phyloP scores from a whole-genome alignment of 2,329 filamentous ascomycete genomes.

The Zasmidium angulare region DNA sequence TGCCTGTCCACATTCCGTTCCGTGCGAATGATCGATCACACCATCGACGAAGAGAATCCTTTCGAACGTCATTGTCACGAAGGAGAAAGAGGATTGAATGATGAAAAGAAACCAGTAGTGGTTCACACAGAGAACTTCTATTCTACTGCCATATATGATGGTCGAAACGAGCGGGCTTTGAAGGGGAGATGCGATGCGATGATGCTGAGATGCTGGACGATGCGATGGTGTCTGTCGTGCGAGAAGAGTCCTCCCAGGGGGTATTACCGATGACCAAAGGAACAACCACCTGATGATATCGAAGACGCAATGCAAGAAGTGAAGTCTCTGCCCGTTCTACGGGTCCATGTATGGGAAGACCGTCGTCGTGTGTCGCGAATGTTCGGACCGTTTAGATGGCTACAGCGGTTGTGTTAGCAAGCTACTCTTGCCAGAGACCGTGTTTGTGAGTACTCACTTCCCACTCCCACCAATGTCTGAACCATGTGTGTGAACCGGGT shows the following conservation, averaged over 20 bases:
- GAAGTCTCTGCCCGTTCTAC: not conserved
- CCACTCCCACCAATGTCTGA: too few relatives aligned
- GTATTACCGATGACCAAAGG: conserved; percentile 1
- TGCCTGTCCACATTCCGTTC: conserved; percentile 5
- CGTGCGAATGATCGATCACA: not conserved
- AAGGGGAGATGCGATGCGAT: not conserved
- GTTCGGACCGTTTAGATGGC: too few relatives aligned
- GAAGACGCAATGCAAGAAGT: not conserved
- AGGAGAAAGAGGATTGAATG: not conserved
- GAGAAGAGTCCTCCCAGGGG: not conserved
- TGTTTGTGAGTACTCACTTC: too few relatives aligned
- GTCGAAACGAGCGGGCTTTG: not conserved
- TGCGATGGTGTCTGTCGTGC: not conserved
- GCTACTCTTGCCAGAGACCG: too few relatives aligned
- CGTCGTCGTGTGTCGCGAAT: too few relatives aligned
- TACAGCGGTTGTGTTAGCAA: too few relatives aligned
- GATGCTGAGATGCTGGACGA: not conserved
- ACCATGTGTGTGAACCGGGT: too few relatives aligned
- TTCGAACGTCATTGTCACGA: too few relatives aligned
- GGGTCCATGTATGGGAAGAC: too few relatives aligned
- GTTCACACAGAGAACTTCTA: not conserved
- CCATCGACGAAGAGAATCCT: too few relatives aligned
- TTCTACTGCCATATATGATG: not conserved
- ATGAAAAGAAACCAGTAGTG: not conserved
- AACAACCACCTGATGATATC: not conserved